These are phyloP conservation scores for Cynara cardunculus DNA, from an alignment of 129 eudicot genomes.

Conservation along the genomic window DNA sequence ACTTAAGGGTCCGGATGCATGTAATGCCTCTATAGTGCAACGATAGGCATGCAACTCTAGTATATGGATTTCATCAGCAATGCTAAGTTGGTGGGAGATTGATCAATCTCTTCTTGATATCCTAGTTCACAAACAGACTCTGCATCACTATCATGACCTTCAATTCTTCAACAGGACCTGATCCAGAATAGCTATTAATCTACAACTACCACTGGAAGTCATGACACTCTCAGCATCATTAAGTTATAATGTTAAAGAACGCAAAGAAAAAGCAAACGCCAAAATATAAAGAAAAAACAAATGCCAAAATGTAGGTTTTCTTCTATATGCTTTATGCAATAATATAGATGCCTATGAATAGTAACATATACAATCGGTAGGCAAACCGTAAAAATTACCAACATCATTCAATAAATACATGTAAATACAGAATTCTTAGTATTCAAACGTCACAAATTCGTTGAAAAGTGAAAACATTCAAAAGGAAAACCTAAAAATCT, in stretches of 20 bases:
- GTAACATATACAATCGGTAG: too few species aligned
- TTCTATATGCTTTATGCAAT: too few species aligned
- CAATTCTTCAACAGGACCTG: conserved; percentile 39
- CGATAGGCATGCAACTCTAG: conserved; percentile 74
- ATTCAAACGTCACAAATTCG: not conserved
- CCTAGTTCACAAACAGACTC: conserved; percentile 49
- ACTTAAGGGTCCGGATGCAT: conserved; percentile 82
- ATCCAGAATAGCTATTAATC: conserved; percentile 34
- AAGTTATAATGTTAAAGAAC: conserved; percentile 28
- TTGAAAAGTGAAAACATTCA: not conserved
- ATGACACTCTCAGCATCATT: conserved; percentile 41
- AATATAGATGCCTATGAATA: too few species aligned
- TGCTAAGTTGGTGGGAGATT: conserved; percentile 19
- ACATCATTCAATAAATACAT: not conserved
- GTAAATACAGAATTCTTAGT: not conserved
- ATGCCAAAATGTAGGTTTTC: too few species aligned
- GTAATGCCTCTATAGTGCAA: conserved; percentile 60
- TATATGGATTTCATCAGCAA: conserved; percentile 53
- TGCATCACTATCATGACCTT: conserved; percentile 55
- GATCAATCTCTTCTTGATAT: conserved; percentile 1
- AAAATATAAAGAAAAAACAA: too few species aligned
- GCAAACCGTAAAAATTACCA: not conserved
- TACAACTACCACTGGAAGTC: conserved; percentile 67
- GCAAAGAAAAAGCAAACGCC: too few species aligned
- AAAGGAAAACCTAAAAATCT: not conserved